Evolutionary conservation across 306 rosid genomes (phyloP).

Genomic region (Cucurbita moschata): DNA sequence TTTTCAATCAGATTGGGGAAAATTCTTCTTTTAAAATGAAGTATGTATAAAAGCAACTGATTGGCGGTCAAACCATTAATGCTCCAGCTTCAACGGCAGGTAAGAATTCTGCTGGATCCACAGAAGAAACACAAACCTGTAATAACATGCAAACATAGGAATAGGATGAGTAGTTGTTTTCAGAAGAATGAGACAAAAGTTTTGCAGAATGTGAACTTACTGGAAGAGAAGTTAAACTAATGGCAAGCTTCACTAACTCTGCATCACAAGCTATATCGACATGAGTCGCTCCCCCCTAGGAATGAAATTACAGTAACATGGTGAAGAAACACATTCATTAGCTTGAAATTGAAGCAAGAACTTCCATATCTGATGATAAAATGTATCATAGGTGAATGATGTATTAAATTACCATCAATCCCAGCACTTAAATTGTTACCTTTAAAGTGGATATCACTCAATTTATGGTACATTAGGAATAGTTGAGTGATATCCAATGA

Average conservation of each 20-base stretch:
- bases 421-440: not conserved
- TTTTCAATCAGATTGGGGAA: not conserved
- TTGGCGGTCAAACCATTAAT: constrained; percentile 40
- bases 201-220: constrained; percentile 16
- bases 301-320: not conserved
- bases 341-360: not conserved
- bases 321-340: not conserved
- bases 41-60: not conserved
- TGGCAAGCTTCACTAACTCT: constrained; percentile 76
- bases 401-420: not conserved
- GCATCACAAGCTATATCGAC: constrained; percentile 97
- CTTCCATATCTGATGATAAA: not conserved
- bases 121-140: constrained; percentile 91
- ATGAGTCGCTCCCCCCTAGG: constrained; percentile 89
- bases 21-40: not conserved
- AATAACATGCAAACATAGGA: constrained; percentile 10
- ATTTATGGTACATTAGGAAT: not conserved
- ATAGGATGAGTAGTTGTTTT: not conserved
- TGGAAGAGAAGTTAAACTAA: constrained; percentile 74
- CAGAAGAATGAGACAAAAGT: not conserved
- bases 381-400: not conserved
- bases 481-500: too few species aligned
- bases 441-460: not conserved
- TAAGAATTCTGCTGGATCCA: constrained; percentile 53
- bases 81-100: constrained; percentile 94